Evolutionary conservation across 345 rosid species (phyloP).

Genomic region (Cardamine resedifolia): DNA sequence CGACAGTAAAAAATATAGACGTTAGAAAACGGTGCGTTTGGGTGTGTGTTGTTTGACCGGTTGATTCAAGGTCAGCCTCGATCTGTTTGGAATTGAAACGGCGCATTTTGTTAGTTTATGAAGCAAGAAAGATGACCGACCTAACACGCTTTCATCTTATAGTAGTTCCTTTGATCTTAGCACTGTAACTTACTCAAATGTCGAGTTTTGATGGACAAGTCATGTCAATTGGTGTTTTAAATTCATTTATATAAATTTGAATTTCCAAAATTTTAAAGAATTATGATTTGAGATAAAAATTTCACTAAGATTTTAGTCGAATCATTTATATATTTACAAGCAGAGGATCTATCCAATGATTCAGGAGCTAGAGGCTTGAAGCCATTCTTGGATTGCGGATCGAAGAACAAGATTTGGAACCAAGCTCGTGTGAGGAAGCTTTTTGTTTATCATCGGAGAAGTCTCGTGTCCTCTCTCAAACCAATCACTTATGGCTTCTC

Average conservation of each 20-base stretch:
- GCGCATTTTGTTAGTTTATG: too few species aligned
- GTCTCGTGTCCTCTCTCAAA: constrained; percentile 51
- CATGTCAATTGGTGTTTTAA: too few species aligned
- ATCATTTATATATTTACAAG: neutral
- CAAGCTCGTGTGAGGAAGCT: constrained; percentile 39
- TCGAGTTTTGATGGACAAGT: too few species aligned
- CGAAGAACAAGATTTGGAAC: constrained; percentile 52
- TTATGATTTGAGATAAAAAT: neutral
- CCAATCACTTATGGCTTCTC: constrained; percentile 66
- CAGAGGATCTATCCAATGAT: neutral
- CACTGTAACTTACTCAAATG: too few species aligned
- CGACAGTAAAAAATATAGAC: too few species aligned
- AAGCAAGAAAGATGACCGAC: too few species aligned
- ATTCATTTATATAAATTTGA: neutral
- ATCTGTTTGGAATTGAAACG: too few species aligned
- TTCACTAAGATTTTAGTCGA: neutral
- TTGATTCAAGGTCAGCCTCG: too few species aligned
- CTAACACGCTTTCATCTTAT: too few species aligned
- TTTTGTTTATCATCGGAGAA: constrained; percentile 69
- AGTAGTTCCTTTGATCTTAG: too few species aligned
- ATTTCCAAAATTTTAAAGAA: neutral
- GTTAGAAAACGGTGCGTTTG: too few species aligned
- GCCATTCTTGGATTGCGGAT: constrained; percentile 61
- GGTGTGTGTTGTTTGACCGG: too few species aligned
- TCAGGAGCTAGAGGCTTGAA: constrained; percentile 31